These are phyloP conservation scores for Neofusicoccum kwambonambiense DNA, from an alignment of 2,329 filamentous ascomycete genomes.

Conservation along the genomic window DNA sequence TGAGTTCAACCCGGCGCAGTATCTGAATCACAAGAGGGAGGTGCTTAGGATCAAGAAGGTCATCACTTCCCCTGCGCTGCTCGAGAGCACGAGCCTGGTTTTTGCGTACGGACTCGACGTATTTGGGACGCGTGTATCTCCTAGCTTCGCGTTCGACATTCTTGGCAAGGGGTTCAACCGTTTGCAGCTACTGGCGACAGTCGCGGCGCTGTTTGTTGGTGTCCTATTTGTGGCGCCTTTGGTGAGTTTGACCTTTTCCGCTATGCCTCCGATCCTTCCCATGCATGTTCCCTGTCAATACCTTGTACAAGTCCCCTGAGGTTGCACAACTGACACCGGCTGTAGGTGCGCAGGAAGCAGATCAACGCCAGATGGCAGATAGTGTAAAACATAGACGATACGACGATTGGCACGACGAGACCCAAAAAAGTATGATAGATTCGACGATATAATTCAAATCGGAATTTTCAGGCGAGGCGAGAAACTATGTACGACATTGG, in stretches of 20 bases:
- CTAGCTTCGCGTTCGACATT: slow-evolving; percentile 87
- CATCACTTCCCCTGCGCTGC: slow-evolving; percentile 70
- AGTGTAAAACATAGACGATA: slow-evolving; percentile 12
- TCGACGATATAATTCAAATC: neutral
- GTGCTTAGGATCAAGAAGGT: slow-evolving; percentile 73
- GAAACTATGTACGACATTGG: neutral
- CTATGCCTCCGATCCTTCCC: neutral
- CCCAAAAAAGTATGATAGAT: slow-evolving; percentile 13
- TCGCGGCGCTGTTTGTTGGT: slow-evolving; percentile 73
- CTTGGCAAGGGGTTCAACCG: slow-evolving; percentile 94
- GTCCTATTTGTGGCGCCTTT: slow-evolving; percentile 79
- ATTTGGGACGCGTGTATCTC: slow-evolving; percentile 82
- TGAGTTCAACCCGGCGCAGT: slow-evolving; percentile 78
- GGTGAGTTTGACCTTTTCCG: slow-evolving; percentile 57
- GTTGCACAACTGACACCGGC: slow-evolving; percentile 19
- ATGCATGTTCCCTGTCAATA: slow-evolving; percentile 24
- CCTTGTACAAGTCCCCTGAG: neutral
- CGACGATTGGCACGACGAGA: slow-evolving; percentile 4
- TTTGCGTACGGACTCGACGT: slow-evolving; percentile 87
- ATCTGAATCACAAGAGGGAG: slow-evolving; percentile 79
- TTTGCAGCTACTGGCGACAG: slow-evolving; percentile 77
- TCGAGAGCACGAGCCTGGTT: slow-evolving; percentile 90
- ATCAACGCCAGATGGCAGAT: slow-evolving; percentile 65
- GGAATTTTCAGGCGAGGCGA: neutral
- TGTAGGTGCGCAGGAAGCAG: slow-evolving; percentile 59